Conservation (phyloP, 768 basidiomycete species). For the Ramaria sp. region DNA sequence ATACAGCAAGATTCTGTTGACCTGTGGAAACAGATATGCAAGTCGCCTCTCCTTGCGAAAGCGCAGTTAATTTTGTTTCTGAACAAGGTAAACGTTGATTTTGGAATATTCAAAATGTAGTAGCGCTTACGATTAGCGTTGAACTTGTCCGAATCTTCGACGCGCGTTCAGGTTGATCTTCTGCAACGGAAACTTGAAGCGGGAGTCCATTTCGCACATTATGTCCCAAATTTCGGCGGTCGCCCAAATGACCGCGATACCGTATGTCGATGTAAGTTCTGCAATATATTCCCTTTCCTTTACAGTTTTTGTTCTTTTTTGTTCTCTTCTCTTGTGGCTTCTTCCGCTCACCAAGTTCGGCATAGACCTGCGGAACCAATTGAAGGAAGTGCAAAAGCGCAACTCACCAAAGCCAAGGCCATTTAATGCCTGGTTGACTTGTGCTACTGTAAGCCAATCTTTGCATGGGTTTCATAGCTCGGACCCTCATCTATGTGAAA, state of each 20-base stretch:
- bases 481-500: background rate
- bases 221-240: constrained; percentile 64
- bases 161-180: constrained; percentile 29
- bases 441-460: constrained; percentile 52
- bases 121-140: background rate
- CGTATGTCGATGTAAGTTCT: constrained; percentile 49
- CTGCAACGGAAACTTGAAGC: constrained; percentile 61
- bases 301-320: constrained; percentile 10
- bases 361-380: constrained; percentile 70
- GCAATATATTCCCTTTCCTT: too few relatives aligned
- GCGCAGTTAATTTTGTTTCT: constrained; percentile 65
- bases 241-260: constrained; percentile 59
- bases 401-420: constrained; percentile 53
- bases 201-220: constrained; percentile 54
- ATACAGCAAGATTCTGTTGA: constrained; percentile 55
- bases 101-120: too few relatives aligned
- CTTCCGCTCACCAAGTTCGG: background rate
- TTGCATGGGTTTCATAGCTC: background rate
- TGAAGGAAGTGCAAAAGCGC: constrained; percentile 58
- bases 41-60: constrained; percentile 45
- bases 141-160: too few relatives aligned
- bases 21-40: constrained; percentile 63
- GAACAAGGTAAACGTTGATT: constrained; percentile 71
- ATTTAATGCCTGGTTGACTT: constrained; percentile 66
- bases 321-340: background rate